Conservation (phyloP, 1,284 basidiomycete genomes). For the Cystobasidium pallidum region DNA sequence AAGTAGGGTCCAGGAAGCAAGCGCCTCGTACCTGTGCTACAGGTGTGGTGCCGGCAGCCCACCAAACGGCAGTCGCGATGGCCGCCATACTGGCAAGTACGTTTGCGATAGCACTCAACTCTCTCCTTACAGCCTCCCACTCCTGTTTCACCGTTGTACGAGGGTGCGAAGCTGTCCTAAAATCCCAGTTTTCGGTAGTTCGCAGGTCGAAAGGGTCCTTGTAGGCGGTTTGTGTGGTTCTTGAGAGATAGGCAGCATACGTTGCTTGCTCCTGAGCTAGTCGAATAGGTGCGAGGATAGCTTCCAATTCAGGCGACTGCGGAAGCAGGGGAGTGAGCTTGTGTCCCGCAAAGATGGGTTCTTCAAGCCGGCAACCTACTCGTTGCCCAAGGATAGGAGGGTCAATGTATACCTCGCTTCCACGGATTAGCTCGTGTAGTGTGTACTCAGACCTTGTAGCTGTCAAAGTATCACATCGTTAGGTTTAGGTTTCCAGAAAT, state of each 20-base stretch:
- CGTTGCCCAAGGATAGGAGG: slow-evolving; percentile 15
- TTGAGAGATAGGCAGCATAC: slow-evolving; percentile 47
- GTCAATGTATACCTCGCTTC: slow-evolving; percentile 30
- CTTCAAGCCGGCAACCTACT: slow-evolving; percentile 2
- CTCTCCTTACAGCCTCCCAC: slow-evolving; percentile 49
- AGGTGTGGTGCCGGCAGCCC: slow-evolving; percentile 49
- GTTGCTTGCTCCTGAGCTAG: slow-evolving; percentile 46
- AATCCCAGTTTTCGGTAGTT: slow-evolving; percentile 24
- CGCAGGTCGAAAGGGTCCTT: slow-evolving; percentile 25
- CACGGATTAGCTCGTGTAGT: slow-evolving; percentile 19
- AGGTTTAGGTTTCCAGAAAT: not conserved
- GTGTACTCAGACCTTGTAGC: slow-evolving; percentile 14
- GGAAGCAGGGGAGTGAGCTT: not conserved
- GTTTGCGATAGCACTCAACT: slow-evolving; percentile 52
- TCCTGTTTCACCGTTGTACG: slow-evolving; percentile 46
- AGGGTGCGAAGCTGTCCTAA: slow-evolving; percentile 29
- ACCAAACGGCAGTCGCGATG: slow-evolving; percentile 51
- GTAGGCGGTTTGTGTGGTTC: not conserved
- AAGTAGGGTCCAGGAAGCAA: not conserved
- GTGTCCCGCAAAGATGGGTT: not conserved
- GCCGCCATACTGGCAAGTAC: slow-evolving; percentile 51
- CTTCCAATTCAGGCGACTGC: slow-evolving; percentile 50
- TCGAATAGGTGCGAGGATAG: slow-evolving; percentile 49
- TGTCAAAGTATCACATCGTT: not conserved
- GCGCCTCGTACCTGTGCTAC: slow-evolving; percentile 45